A percentile compares a stretch with the other conserved stretches of the same genome.
Evolutionary conservation across 768 basidiomycete genomes (phyloP).

Genomic region (Favolaschia claudopus): DNA sequence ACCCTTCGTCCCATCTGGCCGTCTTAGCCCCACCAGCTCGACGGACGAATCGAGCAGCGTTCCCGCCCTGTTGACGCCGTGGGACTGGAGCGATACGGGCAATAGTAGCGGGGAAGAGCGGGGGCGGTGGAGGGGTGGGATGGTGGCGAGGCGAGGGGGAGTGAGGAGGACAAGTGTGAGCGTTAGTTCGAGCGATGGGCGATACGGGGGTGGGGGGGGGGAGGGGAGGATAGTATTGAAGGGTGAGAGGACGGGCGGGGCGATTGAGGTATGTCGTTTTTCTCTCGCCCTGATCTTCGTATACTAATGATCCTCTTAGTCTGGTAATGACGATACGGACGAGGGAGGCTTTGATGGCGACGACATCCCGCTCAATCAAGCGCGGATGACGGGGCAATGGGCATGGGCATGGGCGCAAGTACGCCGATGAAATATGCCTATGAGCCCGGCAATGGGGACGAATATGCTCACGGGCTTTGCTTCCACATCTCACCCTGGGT

Average conservation of each 20-base stretch:
- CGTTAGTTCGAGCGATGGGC: too few species aligned
- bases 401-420: background rate
- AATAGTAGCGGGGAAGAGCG: too few species aligned
- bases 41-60: slow-evolving; percentile 87
- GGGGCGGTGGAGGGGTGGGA: too few species aligned
- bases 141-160: too few species aligned
- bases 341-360: slow-evolving; percentile 48
- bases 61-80: slow-evolving; percentile 75
- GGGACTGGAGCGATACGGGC: slow-evolving; percentile 84
- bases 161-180: too few species aligned
- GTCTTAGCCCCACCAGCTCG: slow-evolving; percentile 83
- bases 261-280: too few species aligned
- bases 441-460: slow-evolving; percentile 28
- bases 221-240: slow-evolving; percentile 21
- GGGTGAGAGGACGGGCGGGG: slow-evolving; percentile 39
- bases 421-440: slow-evolving; percentile 34
- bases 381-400: slow-evolving; percentile 55
- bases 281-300: too few species aligned
- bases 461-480: slow-evolving; percentile 8
- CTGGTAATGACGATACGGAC: slow-evolving; percentile 55
- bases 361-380: slow-evolving; percentile 54
- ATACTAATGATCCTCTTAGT: too few species aligned
- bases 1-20: slow-evolving; percentile 63
- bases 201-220: slow-evolving; percentile 23
- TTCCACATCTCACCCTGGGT: slow-evolving; percentile 7